Conservation (phyloP, 192 early-diverging fungal genomes). For the Backusella mclennaniae region DNA sequence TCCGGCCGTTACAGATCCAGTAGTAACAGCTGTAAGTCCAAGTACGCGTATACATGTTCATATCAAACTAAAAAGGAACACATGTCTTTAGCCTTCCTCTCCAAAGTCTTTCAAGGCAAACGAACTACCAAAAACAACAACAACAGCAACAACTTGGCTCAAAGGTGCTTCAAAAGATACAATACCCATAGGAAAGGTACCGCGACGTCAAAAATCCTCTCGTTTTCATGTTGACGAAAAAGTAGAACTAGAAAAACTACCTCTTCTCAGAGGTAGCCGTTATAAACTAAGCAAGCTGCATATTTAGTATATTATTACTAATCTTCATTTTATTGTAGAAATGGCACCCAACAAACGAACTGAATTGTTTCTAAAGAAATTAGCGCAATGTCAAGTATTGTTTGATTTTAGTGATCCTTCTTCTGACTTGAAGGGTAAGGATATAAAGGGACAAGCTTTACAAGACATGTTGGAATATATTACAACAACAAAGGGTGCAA, state of each 20-base stretch:
- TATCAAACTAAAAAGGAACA: not conserved
- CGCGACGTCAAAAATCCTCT: slow-evolving; percentile 81
- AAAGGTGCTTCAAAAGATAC: slow-evolving; percentile 62
- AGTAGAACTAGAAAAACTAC: slow-evolving; percentile 77
- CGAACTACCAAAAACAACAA: slow-evolving; percentile 2
- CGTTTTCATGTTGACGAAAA: slow-evolving; percentile 77
- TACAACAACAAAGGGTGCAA: slow-evolving; percentile 80
- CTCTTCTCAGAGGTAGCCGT: slow-evolving; percentile 66
- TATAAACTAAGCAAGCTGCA: not conserved
- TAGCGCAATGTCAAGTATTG: slow-evolving; percentile 86
- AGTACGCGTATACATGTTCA: not conserved
- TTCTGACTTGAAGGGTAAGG: slow-evolving; percentile 89
- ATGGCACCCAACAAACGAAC: slow-evolving; percentile 78
- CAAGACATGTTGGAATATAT: slow-evolving; percentile 95
- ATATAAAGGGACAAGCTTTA: slow-evolving; percentile 91
- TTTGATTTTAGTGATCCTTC: slow-evolving; percentile 96
- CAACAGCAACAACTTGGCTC: slow-evolving; percentile 34
- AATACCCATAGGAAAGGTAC: slow-evolving; percentile 77
- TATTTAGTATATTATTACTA: not conserved
- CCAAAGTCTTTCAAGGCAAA: not conserved
- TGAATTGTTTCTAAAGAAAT: slow-evolving; percentile 88
- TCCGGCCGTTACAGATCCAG: not conserved
- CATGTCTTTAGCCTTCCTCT: not conserved
- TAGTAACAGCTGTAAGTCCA: not conserved
- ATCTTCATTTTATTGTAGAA: slow-evolving; percentile 42